Evolutionary conservation across 768 basidiomycete species (phyloP), one percentile per base, ranked within the genome.

Genomic region (Galerina marginata): DNA sequence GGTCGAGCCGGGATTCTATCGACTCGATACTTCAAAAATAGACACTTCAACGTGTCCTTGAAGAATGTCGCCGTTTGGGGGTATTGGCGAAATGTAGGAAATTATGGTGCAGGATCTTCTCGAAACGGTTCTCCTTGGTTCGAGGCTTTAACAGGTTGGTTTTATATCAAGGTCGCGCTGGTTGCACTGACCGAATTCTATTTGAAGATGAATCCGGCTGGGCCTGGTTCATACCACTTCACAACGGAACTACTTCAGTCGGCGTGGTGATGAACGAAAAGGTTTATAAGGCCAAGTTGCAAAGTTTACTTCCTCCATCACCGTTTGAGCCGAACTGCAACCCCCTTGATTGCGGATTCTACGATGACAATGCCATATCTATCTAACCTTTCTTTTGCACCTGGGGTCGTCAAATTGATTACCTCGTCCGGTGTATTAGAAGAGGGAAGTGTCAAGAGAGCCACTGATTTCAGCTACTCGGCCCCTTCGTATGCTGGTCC

Each of bases 11-110:
- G 91, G 0, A 65, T 93, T 53, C 77, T 93, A 73, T 90, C 89
- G 6, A 85, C 83, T 11, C 81, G 78, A 47, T 91, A 91, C 67
- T 73, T 91, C 26, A 87, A 87, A 68, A 90, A 89, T 68, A 79
- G 91, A 44, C 84, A 80, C 62, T 87, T 84, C 69, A 92, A 90
- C 57, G 80, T 82, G 38, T 86, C 86, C 3, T 68, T 93, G 54
- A 87, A 85, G 67, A 93, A 93, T 66, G 79, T 91, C 14, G 91
- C 90, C 3, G 77, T 88, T 20, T 93, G 91, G 91, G 90, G 86
- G 3, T 92, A 93, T 66, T 93, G 89, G 89, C 77, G 70, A 40
- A 78, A 80, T 16, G 80, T 81, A 0, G 79, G 74, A 14, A 77
- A 75, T 38, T 92, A 88, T 67, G 84, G 83, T 3, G 59, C 60